phyloP scores from a whole-genome alignment of 129 eudicot species.

The Smallanthus sonchifolius region DNA sequence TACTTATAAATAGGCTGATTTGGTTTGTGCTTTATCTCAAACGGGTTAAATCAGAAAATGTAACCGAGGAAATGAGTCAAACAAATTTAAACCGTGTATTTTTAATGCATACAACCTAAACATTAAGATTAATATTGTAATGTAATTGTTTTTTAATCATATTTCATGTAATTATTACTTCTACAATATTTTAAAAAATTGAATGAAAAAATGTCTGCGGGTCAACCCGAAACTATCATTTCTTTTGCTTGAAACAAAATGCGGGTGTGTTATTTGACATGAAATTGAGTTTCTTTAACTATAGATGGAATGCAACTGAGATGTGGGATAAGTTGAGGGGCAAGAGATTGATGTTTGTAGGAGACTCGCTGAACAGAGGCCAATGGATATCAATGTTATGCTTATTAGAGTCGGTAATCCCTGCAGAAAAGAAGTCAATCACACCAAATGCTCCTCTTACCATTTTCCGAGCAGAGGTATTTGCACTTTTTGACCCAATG shows the following conservation, averaged over 20 bases:
- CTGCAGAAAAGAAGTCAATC: conserved; percentile 78
- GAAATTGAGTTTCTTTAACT: not conserved
- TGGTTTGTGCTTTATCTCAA: not conserved
- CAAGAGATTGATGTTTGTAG: conserved; percentile 89
- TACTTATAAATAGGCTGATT: not conserved
- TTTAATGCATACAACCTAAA: not conserved
- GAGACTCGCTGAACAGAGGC: conserved; percentile 94
- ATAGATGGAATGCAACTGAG: conserved; percentile 79
- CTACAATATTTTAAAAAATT: not conserved
- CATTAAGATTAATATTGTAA: not conserved
- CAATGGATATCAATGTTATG: conserved; percentile 99
- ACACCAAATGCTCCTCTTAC: conserved; percentile 89
- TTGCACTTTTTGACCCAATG: not conserved
- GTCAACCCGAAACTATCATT: not conserved
- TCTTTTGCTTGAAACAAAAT: not conserved
- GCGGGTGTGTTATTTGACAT: not conserved
- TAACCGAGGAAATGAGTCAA: not conserved
- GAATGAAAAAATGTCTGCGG: not conserved
- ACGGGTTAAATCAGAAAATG: not conserved
- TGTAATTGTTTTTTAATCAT: not conserved
- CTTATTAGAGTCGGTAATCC: conserved; percentile 68
- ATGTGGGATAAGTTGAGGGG: conserved; percentile 90
- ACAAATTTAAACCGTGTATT: not conserved
- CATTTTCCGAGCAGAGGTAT: conserved; percentile 84
- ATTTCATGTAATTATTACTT: not conserved